Base-by-base conservation (phyloP, 352 stramenopile species). In the Phytopythium sindhum region DNA sequence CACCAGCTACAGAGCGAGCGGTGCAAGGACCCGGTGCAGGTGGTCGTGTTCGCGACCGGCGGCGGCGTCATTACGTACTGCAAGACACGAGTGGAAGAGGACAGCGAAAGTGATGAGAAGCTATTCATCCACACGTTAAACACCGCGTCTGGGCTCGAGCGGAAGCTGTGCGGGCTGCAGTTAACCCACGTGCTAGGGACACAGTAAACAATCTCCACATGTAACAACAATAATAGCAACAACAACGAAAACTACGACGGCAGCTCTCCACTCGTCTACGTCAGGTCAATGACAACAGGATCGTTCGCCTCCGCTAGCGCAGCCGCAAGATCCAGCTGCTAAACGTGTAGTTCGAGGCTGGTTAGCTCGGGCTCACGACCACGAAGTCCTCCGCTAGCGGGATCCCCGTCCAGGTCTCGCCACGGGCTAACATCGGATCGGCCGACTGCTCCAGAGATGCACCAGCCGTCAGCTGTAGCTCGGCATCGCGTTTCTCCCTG, bases 51-150 rank as follows among this genome's bases (percentile, higher is more conserved):
- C 58, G 65, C 64, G 23, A 68, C 72, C 58, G 66, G 72, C 17
- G 81, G 81, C n/a, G 81, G 81, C 3, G 69, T 89, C 53, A 89
- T 91, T 62, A 88, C 79, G 9, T 91, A 89, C 65, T 85, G 74
- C 68, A 91, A 90, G 57, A 57, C 37, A 2, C 50, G 50, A 26
- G 26, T 9, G 6, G 29, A 54, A 0, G 28, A 63, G 1, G 23
- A 44, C 1, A 14, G 29, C 1, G 42, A 48, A 33, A 29, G 8
- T 6, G 29, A 1, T 7, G 1, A 39, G 0, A 60, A 57, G 15
- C 35, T 81, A 23, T 85, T 76, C 56, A 74, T 91, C 2, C 81
- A 91, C 37, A 91, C 81, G 17, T 67, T 91, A 4, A 91, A 91
- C 65, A 89, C 79, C 0, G 74, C 77, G 9, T 88, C 77, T 0